Evolutionary conservation across 2,329 filamentous ascomycete genomes (phyloP), one percentile per base, ranked within the genome.

Genomic region (Cercospora berteroae): DNA sequence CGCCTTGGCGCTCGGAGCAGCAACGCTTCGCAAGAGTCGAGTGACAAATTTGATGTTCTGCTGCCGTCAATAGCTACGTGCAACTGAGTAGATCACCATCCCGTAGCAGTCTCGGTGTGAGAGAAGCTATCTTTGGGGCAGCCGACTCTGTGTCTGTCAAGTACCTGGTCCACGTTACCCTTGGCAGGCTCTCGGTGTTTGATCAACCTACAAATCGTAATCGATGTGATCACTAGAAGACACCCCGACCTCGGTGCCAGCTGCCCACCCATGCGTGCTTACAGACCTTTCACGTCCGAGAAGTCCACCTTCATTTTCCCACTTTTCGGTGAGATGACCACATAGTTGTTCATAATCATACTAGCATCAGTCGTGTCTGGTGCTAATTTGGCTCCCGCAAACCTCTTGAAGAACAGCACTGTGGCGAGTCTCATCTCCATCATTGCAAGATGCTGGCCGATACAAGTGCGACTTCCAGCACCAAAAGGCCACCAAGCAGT

Each of bases 301-400:
- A 61, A 61, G 12, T 33, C 39, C 36, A 50, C 39, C 39, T 29
- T 61, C 36, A 61, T 44, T 16, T 42, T 16, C 13, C 39, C 39
- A 61, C 59, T 48, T 13, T 68, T 69, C 3, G 75, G 76, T 13
- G 71, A 62, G 4, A 75, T 73, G 12, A 77, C 44, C 61, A 77
- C 77, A 59, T 71, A 74, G 60, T 77, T 76, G 60, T 74, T 70
- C 62, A 74, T 67, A 31, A 73, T 69, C 75, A 77, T 77, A 29
- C 68, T 67, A 44, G 71, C 67, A 13, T 60, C 60, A 5, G 73
- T 76, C 10, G 73, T 72, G 5, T 67, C 67, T 9, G 68, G 31
- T n/a, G 69, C 70, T 12, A 77, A 48, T n/a, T 57, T 69, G 2
- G 71, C 74, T 1, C 69, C 72, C 12, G 20, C 58, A 48, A 68